phyloP scores from a whole-genome alignment of 2,329 filamentous ascomycete genomes.

The Mycosphaerella sp. region DNA sequence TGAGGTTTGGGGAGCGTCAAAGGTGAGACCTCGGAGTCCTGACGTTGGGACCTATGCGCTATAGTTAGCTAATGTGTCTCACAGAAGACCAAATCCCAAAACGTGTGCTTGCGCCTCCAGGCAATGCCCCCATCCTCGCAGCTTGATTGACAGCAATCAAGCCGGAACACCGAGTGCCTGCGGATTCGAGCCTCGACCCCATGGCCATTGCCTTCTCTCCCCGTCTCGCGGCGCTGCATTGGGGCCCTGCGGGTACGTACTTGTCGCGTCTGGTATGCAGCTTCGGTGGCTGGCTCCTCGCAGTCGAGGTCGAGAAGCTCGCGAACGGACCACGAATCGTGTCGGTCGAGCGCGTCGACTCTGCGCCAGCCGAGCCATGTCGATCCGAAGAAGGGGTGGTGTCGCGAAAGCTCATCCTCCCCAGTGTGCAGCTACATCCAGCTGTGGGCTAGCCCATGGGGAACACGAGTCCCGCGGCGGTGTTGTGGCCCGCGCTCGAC shows the following conservation, averaged over 20 bases:
- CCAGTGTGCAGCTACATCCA: conserved; percentile 6
- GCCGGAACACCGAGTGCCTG: no score
- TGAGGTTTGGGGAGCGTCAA: conserved; percentile 34
- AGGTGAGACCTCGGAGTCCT: conserved; percentile 41
- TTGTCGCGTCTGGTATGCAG: conserved; percentile 40
- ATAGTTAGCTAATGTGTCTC: conserved; percentile 25
- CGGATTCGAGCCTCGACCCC: not conserved
- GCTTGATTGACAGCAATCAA: not conserved
- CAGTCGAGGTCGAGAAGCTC: conserved; percentile 15
- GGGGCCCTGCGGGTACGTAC: conserved; percentile 37
- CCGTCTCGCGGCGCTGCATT: not conserved
- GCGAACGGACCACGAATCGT: conserved; percentile 52
- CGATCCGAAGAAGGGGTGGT: conserved; percentile 44
- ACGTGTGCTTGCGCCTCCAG: conserved; percentile 23
- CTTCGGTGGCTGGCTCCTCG: conserved; percentile 21
- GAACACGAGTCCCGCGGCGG: conserved; percentile 8
- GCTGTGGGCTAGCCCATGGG: conserved; percentile 13
- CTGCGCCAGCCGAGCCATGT: conserved; percentile 59
- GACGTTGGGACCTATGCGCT: conserved; percentile 37
- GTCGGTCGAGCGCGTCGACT: conserved; percentile 60
- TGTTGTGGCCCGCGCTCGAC: not conserved
- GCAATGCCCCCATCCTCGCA: conserved; percentile 7
- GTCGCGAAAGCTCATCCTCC: conserved; percentile 23
- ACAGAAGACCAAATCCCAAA: conserved; percentile 9
- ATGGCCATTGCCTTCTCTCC: not conserved